Evolutionary conservation across 371 early-diverging fungal species (phyloP).

Genomic region (Circinella umbellata): DNA sequence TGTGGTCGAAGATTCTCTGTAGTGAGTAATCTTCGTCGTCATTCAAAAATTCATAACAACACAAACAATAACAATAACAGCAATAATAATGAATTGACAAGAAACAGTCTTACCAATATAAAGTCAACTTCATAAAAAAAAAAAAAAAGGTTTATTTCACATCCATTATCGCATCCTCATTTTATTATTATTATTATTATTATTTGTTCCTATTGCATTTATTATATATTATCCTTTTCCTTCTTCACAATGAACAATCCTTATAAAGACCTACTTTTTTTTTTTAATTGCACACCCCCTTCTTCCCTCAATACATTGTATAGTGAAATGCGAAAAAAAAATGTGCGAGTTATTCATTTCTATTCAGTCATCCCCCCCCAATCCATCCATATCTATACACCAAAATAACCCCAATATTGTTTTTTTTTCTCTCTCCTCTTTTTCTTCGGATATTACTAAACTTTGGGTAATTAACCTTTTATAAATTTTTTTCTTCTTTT

Average conservation of each 20-base stretch:
- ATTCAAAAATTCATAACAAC: constrained; percentile 35
- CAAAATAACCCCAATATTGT: no score
- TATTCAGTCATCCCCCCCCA: no score
- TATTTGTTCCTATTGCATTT: background rate
- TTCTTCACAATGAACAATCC: background rate
- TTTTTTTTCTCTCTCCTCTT: background rate
- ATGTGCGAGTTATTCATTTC: no score
- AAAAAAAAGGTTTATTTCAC: background rate
- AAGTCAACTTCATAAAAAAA: constrained; percentile 7
- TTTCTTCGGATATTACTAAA: constrained; percentile 3
- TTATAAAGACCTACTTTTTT: background rate
- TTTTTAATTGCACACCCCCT: background rate
- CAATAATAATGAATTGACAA: background rate
- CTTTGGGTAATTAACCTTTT: constrained; percentile 10
- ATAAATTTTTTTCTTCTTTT: background rate
- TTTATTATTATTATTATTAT: no score
- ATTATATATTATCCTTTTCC: constrained; percentile 2
- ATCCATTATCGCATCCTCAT: background rate
- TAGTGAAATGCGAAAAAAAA: no score
- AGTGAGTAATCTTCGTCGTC: constrained; percentile 39
- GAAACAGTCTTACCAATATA: background rate
- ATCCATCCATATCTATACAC: no score
- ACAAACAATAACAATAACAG: constrained; percentile 5
- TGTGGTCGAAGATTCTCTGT: constrained; percentile 42
- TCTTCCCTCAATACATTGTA: no score